Conservation (phyloP, 1,284 basidiomycete species). For the Melampsora abietis-canadensis region DNA sequence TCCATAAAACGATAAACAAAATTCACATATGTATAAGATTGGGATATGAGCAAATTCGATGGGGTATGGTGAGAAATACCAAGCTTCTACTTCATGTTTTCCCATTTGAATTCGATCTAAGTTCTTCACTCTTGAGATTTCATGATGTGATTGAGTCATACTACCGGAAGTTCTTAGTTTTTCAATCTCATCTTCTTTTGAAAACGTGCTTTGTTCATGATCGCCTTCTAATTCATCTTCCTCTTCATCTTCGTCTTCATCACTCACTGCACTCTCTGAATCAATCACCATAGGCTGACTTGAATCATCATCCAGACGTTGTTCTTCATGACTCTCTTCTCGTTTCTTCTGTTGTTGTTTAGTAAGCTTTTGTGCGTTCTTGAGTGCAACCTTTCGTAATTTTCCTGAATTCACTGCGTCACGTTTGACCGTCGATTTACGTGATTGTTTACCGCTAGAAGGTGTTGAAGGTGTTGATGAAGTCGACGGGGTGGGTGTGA, state of each 20-base stretch:
- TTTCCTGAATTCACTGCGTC: slow-evolving; percentile 43
- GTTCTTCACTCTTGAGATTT: slow-evolving; percentile 97
- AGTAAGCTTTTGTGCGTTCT: slow-evolving; percentile 35
- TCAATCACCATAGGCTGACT: slow-evolving; percentile 17
- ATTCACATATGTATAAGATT: slow-evolving; percentile 95
- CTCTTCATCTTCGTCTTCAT: slow-evolving; percentile 46
- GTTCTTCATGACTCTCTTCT: not conserved
- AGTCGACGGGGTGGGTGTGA: slow-evolving; percentile 60
- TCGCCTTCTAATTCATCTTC: slow-evolving; percentile 57
- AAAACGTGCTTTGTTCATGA: slow-evolving; percentile 58
- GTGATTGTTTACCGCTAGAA: slow-evolving; percentile 34
- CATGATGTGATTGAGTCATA: slow-evolving; percentile 97
- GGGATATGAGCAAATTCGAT: slow-evolving; percentile 95
- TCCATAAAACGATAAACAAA: slow-evolving; percentile 87
- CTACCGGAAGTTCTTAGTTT: slow-evolving; percentile 94
- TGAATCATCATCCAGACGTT: slow-evolving; percentile 12
- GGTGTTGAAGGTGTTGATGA: not conserved
- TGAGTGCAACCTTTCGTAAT: slow-evolving; percentile 38
- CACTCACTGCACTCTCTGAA: slow-evolving; percentile 31
- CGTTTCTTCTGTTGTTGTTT: slow-evolving; percentile 25
- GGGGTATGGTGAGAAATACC: slow-evolving; percentile 99
- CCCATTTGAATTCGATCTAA: slow-evolving; percentile 95
- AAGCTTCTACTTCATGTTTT: slow-evolving; percentile 90
- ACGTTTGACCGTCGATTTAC: slow-evolving; percentile 44
- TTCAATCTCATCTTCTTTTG: slow-evolving; percentile 97